Percentiles rank a stretch among this genome's conserved stretches.
phyloP scores from a whole-genome alignment of 768 basidiomycete species.

The Coprinopsis sp. region DNA sequence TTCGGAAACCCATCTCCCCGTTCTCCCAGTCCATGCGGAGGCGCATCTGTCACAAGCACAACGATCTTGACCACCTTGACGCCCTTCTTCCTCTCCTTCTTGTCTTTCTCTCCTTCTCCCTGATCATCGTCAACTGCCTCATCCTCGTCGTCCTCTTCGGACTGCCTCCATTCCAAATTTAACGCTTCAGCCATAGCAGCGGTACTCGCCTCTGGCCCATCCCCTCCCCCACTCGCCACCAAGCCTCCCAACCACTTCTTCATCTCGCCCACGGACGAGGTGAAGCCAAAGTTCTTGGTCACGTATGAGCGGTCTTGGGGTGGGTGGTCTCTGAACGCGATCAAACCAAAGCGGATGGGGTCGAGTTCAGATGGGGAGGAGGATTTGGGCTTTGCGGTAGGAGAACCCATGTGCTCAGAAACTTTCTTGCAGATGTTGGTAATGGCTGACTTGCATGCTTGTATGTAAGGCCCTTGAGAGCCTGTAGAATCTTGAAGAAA shows the following conservation, averaged over 20 bases:
- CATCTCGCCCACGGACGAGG: constrained; percentile 40
- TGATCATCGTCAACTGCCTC: too few species aligned
- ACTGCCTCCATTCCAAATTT: constrained; percentile 46
- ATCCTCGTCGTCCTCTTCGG: too few species aligned
- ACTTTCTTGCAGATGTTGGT: constrained; percentile 48
- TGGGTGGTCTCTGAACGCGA: constrained; percentile 38
- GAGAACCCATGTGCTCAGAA: background rate
- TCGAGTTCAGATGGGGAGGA: background rate
- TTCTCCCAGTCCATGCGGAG: constrained; percentile 57
- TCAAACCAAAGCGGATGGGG: constrained; percentile 7
- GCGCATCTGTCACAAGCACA: constrained; percentile 54
- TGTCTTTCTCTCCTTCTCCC: too few species aligned
- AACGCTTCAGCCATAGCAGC: constrained; percentile 47
- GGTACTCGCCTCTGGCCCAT: constrained; percentile 56
- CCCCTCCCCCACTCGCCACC: constrained; percentile 41
- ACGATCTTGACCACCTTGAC: constrained; percentile 49
- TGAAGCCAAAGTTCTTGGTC: constrained; percentile 47
- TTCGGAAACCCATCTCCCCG: constrained; percentile 38
- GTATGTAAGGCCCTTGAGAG: constrained; percentile 36
- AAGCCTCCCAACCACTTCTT: constrained; percentile 39
- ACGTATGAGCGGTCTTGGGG: constrained; percentile 51
- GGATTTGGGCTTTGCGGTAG: constrained; percentile 35
- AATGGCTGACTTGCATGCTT: constrained; percentile 45
- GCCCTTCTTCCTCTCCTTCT: too few species aligned
- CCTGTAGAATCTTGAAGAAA: constrained; percentile 34